phyloP scores from a whole-genome alignment of 176 grass and related monocot genomes.

The Microstegium vimineum region DNA sequence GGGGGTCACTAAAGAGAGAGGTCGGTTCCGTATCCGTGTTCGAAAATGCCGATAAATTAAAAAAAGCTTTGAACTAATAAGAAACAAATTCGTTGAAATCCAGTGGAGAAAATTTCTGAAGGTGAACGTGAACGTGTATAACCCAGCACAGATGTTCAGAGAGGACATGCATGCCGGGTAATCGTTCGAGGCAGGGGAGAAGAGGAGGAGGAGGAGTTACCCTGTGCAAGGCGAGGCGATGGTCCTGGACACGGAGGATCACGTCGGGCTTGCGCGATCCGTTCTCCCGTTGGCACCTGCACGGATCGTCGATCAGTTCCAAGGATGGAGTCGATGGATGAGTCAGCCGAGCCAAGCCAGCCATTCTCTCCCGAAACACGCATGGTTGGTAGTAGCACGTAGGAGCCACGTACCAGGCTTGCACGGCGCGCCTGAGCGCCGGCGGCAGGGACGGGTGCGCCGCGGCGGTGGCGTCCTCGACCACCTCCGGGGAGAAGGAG shows the following conservation, averaged over 20 bases:
- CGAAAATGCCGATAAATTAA: neutral
- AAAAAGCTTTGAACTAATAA: neutral
- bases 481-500: slow-evolving; percentile 23
- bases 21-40: neutral
- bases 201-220: slow-evolving; percentile 22
- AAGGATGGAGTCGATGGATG: neutral
- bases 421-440: slow-evolving; percentile 48
- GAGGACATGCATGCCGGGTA: neutral
- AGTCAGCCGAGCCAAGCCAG: too few relatives aligned
- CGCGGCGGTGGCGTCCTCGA: neutral
- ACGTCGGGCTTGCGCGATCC: slow-evolving; percentile 61
- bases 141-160: neutral
- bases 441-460: slow-evolving; percentile 27
- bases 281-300: slow-evolving; percentile 67
- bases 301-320: neutral
- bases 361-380: too few relatives aligned
- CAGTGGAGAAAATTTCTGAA: neutral
- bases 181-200: neutral
- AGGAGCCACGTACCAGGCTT: slow-evolving; percentile 61
- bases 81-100: neutral
- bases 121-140: neutral
- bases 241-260: slow-evolving; percentile 60
- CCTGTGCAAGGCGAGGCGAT: slow-evolving; percentile 70
- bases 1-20: neutral
- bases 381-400: neutral